phyloP scores from a whole-genome alignment of 2,329 filamentous ascomycete species.

The Talaromyces albobiverticillius region DNA sequence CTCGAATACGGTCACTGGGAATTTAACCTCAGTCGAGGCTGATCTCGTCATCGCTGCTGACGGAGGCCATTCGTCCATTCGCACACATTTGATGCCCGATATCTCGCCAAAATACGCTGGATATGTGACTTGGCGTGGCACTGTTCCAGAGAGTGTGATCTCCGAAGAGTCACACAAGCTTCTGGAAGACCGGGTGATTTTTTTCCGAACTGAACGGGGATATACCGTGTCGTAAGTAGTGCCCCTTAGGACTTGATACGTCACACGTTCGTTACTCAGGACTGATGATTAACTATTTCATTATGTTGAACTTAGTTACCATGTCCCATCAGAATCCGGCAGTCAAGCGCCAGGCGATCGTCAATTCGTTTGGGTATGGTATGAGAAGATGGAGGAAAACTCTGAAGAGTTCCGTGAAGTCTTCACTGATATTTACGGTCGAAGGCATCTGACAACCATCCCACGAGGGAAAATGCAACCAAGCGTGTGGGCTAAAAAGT shows the following conservation, averaged over 20 bases:
- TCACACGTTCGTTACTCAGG: no score
- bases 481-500: slow-evolving; percentile 26
- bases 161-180: not conserved
- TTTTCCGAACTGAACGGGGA: not conserved
- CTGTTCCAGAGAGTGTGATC: not conserved
- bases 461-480: slow-evolving; percentile 26
- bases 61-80: not conserved
- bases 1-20: not conserved
- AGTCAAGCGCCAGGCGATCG: slow-evolving; percentile 21
- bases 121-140: not conserved
- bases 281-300: not conserved
- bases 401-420: slow-evolving; percentile 21
- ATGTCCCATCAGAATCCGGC: slow-evolving; percentile 17
- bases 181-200: no score
- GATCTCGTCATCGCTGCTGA: not conserved
- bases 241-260: no score
- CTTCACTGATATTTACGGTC: slow-evolving; percentile 27
- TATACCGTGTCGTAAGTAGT: not conserved
- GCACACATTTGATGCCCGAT: not conserved
- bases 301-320: not conserved
- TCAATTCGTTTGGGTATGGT: slow-evolving; percentile 29
- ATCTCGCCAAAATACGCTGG: not conserved
- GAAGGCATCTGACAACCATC: slow-evolving; percentile 24
- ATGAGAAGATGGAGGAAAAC: slow-evolving; percentile 20
- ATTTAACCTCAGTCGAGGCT: not conserved